These are phyloP conservation scores for Monosporozyma unispora DNA, from an alignment of 805 yeast species.

Conservation along the genomic window DNA sequence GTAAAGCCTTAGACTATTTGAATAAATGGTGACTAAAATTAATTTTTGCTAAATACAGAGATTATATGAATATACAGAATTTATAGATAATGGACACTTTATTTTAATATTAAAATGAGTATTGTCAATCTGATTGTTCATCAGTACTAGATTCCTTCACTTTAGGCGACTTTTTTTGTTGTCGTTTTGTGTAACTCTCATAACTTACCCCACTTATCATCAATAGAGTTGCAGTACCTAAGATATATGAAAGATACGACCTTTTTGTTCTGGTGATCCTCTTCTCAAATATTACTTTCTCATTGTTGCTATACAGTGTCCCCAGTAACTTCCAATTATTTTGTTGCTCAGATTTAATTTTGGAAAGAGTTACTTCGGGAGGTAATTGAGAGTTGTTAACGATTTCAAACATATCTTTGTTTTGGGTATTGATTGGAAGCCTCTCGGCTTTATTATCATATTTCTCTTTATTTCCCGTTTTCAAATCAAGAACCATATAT, in stretches of 20 bases:
- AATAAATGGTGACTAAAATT: constrained; percentile 17
- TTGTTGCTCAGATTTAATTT: constrained; percentile 15
- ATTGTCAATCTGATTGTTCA: no score
- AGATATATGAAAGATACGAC: background rate
- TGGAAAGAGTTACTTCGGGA: constrained; percentile 20
- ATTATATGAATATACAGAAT: background rate
- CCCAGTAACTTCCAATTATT: constrained; percentile 25
- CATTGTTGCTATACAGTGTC: constrained; percentile 13
- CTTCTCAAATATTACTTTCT: constrained; percentile 17
- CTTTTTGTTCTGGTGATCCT: background rate
- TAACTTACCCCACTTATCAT: background rate
- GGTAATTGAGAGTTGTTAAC: constrained; percentile 17
- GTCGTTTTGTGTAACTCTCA: background rate
- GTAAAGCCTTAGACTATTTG: constrained; percentile 9
- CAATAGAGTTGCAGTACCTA: background rate
- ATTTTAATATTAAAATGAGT: no score
- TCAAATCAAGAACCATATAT: constrained; percentile 11
- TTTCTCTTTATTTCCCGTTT: constrained; percentile 4
- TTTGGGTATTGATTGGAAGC: constrained; percentile 15
- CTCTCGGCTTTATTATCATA: constrained; percentile 3
- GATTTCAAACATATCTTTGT: constrained; percentile 21
- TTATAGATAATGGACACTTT: background rate
- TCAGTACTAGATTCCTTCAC: no score
- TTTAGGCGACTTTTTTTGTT: background rate
- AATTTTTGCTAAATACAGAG: background rate